Base-by-base conservation (phyloP, 176 grass and related monocot species). In the Juncus effusus region DNA sequence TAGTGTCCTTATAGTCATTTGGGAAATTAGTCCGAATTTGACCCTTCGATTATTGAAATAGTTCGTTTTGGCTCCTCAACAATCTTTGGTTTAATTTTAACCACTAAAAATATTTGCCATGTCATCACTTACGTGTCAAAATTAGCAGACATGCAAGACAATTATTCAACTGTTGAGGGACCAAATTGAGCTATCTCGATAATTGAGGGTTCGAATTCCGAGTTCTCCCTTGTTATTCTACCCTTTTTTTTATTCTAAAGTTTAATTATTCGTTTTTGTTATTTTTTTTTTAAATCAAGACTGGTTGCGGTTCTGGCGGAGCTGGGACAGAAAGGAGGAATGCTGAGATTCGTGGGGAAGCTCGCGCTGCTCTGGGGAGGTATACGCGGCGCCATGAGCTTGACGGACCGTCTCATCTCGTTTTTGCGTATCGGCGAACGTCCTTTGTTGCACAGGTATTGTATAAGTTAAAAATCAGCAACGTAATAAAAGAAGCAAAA, bases 331-430 rank as follows among this genome's bases (percentile, higher is more conserved):
- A 91, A 72, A 80, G 88, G 93, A 83, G 93, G 93, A 37, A 44
- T 81, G 28, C 77, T 96, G 88, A 86, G 74, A 60, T 82, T 96
- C 60, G 52, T 96, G 70, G 93, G 88, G 44, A 96, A 97, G 60
- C 47, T 97, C 64, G 93, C 88, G 83, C 61, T 97, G 76, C 84
- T 97, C 8, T 97, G 93, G 93, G 93, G 88, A 55, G 93, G 93
- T 70, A 82, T 97, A 16, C 93, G 93, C 65, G 93, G 93, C 75
- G 93, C 93, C 77, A 73, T 91, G 85, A 97, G 88, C 74, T 87
- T 97, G 72, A 97, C 82, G 7, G 79, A 84, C 68, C 84, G 82
- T 56, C 88, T 97, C 51, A 97, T 97, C 41, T 96, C 68, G 64
- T 97, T 92, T 75, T 86, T 97, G 53, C 88, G 6, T 72, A 88